These are phyloP conservation scores for Epichloe amarillans DNA, from an alignment of 2,329 filamentous ascomycete genomes.

Conservation along the genomic window DNA sequence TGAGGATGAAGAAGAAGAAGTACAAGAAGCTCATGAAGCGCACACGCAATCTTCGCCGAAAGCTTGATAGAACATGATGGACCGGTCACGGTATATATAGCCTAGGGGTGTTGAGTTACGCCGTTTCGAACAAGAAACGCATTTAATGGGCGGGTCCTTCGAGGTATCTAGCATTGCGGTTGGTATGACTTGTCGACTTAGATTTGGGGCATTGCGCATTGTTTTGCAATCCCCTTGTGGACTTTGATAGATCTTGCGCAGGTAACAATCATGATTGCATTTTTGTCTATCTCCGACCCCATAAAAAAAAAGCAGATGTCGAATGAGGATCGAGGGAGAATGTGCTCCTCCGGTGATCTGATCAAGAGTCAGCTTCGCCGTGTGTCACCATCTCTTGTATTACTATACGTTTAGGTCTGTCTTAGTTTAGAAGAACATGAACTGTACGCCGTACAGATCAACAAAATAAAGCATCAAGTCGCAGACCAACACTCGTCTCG, in stretches of 20 bases:
- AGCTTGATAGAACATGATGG: conserved; percentile 53
- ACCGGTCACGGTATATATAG: conserved; percentile 14
- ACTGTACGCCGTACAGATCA: background rate
- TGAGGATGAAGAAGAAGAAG: conserved; percentile 99
- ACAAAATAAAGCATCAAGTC: background rate
- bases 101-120: conserved; percentile 8
- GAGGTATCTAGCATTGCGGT: conserved; percentile 19
- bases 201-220: conserved; percentile 15
- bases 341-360: background rate
- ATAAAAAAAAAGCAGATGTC: too few species aligned
- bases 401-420: background rate
- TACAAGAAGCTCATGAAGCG: conserved; percentile 98
- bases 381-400: background rate
- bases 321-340: background rate
- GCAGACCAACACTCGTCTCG: background rate
- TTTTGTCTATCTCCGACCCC: background rate
- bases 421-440: background rate
- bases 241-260: conserved; percentile 20
- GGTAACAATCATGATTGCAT: conserved; percentile 17
- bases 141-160: conserved; percentile 14
- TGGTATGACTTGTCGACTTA: conserved; percentile 13
- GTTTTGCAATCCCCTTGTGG: conserved; percentile 12
- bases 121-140: conserved; percentile 13
- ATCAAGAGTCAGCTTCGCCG: background rate
- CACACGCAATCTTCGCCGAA: conserved; percentile 78